Evolutionary conservation across 2,329 filamentous ascomycete genomes (phyloP), one percentile per base, ranked within the genome.

Genomic region (Colletotrichum lini): DNA sequence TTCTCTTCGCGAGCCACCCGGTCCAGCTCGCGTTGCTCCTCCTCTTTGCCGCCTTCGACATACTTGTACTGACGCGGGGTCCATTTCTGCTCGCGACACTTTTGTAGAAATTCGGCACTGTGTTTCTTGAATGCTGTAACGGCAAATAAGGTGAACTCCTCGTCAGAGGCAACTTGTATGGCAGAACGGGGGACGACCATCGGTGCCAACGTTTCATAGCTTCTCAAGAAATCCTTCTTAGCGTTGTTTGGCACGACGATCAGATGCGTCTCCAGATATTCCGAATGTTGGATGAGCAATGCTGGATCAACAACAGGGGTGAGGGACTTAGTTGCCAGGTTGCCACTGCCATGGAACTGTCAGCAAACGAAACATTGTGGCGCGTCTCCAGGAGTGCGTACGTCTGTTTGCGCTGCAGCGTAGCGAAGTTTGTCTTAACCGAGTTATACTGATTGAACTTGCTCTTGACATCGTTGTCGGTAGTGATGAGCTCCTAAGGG

Each of bases 401-500:
- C 93, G 94, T 97, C 83, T 98, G 95, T 82, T 93, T 95, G 76
- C 96, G 91, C 82, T 98, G 92, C 62, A 98, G 86, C 26, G 92
- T 86, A 42, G 93, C 91, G 54, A 98, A 89, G 74, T 92, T 96
- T 65, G 93, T 93, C 85, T 97, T 98, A 79, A 96, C 91, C 73
- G 92, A 88, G 84, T 96, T 98, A 86, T 98, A 98, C 84, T 98
- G 95, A 81, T 90, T 94, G 85, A 96, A 95, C 83, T 98, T 98
- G 78, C 90, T 88, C 82, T 97, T 97, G 83, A 98, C 94, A 80
- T 98, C 96, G 81, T 95, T 98, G 85, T 99, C 96, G 79, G 97
- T 94, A 67, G 94, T 96, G 73, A 91, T 88, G 65, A 97, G 89
- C 85, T 98, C 96, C 93, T 96, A 74, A 64, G 57, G 53, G 2